These are phyloP conservation scores for Backusella liffmaniae DNA, from an alignment of 192 early-diverging fungal genomes.

Conservation along the genomic window DNA sequence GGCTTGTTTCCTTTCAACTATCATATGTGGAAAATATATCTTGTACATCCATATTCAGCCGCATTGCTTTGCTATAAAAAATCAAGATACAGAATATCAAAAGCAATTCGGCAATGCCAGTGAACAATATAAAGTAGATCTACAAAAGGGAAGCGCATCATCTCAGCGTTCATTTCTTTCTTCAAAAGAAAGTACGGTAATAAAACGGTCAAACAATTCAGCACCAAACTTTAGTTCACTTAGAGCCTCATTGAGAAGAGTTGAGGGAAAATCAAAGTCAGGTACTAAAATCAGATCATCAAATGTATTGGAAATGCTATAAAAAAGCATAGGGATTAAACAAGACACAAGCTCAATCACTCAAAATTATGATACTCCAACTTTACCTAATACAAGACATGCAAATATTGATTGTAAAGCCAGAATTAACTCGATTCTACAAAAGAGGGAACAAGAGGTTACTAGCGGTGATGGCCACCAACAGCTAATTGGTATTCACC, in stretches of 20 bases:
- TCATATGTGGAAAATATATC: constrained; percentile 45
- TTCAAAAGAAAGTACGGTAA: neutral
- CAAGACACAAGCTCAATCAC: neutral
- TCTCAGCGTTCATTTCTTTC: neutral
- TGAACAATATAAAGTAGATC: neutral
- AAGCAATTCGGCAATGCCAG: neutral
- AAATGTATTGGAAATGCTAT: neutral
- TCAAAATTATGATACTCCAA: neutral
- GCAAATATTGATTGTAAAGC: neutral
- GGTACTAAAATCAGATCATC: neutral
- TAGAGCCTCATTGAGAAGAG: neutral
- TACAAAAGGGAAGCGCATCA: neutral
- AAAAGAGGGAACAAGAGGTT: neutral
- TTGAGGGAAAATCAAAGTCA: neutral
- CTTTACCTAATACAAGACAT: neutral
- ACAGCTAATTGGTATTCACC: neutral
- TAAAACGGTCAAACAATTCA: neutral
- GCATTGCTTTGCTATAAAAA: neutral
- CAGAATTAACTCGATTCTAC: neutral
- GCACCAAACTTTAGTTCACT: neutral
- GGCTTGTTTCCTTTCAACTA: constrained; percentile 63
- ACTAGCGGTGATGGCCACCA: no score
- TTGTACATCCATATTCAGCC: neutral
- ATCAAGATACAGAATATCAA: neutral
- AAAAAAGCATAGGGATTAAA: neutral